These are phyloP conservation scores for Phenoliferia sp. DNA, from an alignment of 1,284 basidiomycete species.

Conservation along the genomic window DNA sequence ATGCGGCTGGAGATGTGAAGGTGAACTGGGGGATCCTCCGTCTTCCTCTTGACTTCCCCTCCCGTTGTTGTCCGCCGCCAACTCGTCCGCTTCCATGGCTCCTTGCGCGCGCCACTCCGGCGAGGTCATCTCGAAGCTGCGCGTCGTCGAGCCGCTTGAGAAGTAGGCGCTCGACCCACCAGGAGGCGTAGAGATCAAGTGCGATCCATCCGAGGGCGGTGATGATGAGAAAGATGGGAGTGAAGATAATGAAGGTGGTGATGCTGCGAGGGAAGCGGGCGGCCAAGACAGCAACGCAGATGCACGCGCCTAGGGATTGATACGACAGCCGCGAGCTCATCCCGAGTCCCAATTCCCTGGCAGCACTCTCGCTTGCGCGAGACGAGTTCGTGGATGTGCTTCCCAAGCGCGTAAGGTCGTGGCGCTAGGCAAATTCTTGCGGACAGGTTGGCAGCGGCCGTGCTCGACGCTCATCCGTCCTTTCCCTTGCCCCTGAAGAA, in stretches of 20 bases:
- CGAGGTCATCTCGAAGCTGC: background rate
- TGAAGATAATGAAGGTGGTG: slow-evolving; percentile 5
- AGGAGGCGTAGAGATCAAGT: slow-evolving; percentile 3
- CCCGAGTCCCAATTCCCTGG: too few species aligned
- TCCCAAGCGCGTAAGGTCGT: too few species aligned
- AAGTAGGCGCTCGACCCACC: slow-evolving; percentile 2
- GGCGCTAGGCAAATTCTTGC: too few species aligned
- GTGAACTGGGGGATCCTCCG: slow-evolving; percentile 11
- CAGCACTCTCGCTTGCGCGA: too few species aligned
- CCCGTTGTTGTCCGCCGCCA: too few species aligned
- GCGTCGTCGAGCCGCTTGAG: background rate
- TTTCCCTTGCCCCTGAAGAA: background rate
- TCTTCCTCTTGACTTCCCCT: background rate
- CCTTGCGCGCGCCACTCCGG: background rate
- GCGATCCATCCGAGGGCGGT: background rate
- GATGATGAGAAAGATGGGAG: background rate
- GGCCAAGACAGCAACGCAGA: too few species aligned
- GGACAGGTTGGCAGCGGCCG: too few species aligned
- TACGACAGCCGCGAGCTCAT: too few species aligned
- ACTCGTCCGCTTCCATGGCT: too few species aligned
- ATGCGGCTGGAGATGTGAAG: slow-evolving; percentile 84
- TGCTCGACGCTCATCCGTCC: background rate
- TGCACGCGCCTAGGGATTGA: too few species aligned
- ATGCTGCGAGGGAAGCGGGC: too few species aligned
- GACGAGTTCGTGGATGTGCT: too few species aligned